Base-by-base conservation (phyloP, 345 rosid genomes). In the Citrus maxima region DNA sequence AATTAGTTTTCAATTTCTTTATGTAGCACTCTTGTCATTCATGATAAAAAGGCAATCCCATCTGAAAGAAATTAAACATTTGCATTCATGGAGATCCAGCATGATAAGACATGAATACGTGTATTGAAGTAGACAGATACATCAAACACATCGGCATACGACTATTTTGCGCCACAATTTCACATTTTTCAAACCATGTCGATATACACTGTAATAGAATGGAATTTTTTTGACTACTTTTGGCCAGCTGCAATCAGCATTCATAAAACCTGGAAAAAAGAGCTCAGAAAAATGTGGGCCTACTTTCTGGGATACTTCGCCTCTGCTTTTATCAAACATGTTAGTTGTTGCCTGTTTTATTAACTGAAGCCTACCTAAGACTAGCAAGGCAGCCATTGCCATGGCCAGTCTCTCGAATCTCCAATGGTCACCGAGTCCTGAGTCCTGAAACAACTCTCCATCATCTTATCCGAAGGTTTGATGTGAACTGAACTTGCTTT, bases 81-180 rank as follows among this genome's bases (percentile, higher is more conserved):
- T 60, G 6, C 40, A 9, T 64, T n/a, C 35, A 62, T 16, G 22
- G 27, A 55, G 46, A n/a, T 38, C 46, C 6, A 28, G 73, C 67
- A n/a, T 42, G 68, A 62, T 18, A 73, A 28, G 67, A 25, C 64
- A 68, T 18, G 25, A 60, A 80, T 67, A 24, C 79, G 66, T 54
- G 58, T 4, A 54, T 54, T 54, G 58, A 54, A 54, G 73, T 49
- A 55, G 78, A 79, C 78, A 58, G 68, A 73, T 73, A 10, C 42
- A 54, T 42, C 30, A 25, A 25, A 42, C 14, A 42, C 32, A 14
- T 71, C 18, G 28, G 59, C 74, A 51, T 70, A 18, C 30, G 35
- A 49, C 21, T 18, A 30, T 16, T 4, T 18, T 54, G 22, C 58
- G 5, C 21, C 6, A 54, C 22, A 18, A 18, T 54, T 54, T 54